phyloP scores from a whole-genome alignment of 768 basidiomycete genomes.

The Inosperma sp. region DNA sequence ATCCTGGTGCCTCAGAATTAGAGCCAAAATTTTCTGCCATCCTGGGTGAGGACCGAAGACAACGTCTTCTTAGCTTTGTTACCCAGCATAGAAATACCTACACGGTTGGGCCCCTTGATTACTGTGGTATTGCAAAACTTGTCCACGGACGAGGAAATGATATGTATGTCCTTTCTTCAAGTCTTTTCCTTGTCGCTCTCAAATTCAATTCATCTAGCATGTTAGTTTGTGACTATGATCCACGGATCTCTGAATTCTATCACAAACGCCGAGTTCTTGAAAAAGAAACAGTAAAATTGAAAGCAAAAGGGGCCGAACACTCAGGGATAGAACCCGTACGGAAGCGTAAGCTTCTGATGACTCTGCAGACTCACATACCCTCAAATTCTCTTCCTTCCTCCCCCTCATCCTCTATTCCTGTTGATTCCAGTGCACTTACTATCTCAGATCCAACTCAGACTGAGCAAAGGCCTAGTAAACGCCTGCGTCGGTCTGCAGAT shows the following conservation, averaged over 20 bases:
- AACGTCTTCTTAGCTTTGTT: conserved; percentile 1
- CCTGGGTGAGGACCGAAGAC: neutral
- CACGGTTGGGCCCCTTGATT: conserved; percentile 14
- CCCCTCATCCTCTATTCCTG: neutral
- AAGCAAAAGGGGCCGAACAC: conserved; percentile 1
- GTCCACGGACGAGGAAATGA: conserved; percentile 11
- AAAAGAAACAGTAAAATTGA: conserved; percentile 5
- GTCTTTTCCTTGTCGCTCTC: no score
- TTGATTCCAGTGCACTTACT: neutral
- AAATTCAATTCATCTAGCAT: no score
- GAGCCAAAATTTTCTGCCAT: neutral
- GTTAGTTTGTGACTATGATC: neutral
- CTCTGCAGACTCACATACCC: neutral
- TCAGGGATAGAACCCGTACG: neutral
- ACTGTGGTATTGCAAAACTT: conserved; percentile 9
- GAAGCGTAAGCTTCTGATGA: neutral
- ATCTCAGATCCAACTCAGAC: neutral
- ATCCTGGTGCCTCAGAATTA: no score
- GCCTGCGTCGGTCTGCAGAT: neutral
- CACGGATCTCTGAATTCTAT: neutral
- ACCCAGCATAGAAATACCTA: conserved; percentile 12
- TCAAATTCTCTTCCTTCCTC: neutral
- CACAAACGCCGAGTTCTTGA: neutral
- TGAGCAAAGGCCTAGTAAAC: neutral
- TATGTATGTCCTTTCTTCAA: conserved; percentile 4